Base-by-base conservation (phyloP, 2,329 filamentous ascomycete genomes). In the Epichloe coenophiala region DNA sequence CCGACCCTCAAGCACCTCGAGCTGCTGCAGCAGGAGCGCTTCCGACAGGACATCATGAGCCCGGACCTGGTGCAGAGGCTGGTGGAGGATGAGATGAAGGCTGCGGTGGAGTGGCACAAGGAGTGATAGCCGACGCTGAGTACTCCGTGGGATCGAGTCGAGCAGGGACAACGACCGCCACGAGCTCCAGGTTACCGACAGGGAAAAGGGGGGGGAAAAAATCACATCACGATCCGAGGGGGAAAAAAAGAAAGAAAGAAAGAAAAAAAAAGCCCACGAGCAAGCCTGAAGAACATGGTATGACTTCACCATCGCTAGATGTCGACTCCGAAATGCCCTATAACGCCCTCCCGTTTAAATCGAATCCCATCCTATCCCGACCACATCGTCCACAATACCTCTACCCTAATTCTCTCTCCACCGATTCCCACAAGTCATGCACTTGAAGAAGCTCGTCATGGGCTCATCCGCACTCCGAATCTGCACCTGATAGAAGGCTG, bases 391-490 rank as follows among this genome's bases (percentile, higher is more conserved):
- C 33, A 6, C n/a, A 11, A 19, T 17, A 38, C 19, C 33, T n/a
- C 19, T 19, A 15, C 15, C 15, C n/a, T 84, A 84, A 58, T 83
- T 82, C 59, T 84, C 81, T 67, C 80, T 78, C 82, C 82, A 86
- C 51, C 78, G 70, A 54, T 78, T 70, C 23, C 75, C 77, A 59
- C 82, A 86, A 12, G 73, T 74, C 78, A 84, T 84, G 62, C 82
- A 86, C 80, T 89, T 93, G 71, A 84, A 94, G 69, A 97, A 97
- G 54, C 83, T 91, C 58, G 93, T 98, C 86, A 95, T 96, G 54
- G 93, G 93, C 75, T 98, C 93, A 71, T 98, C 93, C 48, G 93
- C 93, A 74, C 88, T 95, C 59, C 93, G 83, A 70, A 97, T 97
- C 76, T 98, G 93, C 59, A 97, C 82, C 74, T 95, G 88, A 73